These are phyloP conservation scores for Pleurotus ostreatus DNA, from an alignment of 768 basidiomycete species.

Conservation along the genomic window DNA sequence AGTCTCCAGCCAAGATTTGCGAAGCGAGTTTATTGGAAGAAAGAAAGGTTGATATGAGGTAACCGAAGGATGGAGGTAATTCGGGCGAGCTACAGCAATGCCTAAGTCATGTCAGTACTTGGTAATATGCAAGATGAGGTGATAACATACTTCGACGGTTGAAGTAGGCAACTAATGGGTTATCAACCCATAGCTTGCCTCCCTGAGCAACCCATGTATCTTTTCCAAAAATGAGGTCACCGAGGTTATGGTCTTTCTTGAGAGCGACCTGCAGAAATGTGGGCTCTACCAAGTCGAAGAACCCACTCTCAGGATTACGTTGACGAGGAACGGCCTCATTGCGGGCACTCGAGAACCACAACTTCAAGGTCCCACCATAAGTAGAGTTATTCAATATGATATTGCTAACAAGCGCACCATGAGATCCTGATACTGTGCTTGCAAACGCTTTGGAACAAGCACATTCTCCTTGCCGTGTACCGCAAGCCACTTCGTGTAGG, in stretches of 20 bases:
- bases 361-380: not conserved
- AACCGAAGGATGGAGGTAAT: not conserved
- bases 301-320: not conserved
- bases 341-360: not conserved
- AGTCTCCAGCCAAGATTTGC: not conserved
- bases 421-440: not conserved
- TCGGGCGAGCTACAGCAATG: not conserved
- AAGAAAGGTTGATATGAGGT: not conserved
- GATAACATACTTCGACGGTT: not conserved
- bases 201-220: not conserved
- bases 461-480: conserved; percentile 5
- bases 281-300: conserved; percentile 3
- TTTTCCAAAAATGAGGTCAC: not conserved
- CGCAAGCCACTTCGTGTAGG: conserved; percentile 4
- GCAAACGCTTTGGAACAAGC: not conserved
- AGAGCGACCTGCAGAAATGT: not conserved
- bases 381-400: not conserved
- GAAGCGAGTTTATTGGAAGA: not conserved
- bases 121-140: not conserved
- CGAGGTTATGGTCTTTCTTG: not conserved
- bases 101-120: not conserved
- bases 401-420: not conserved
- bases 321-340: not conserved
- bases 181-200: not conserved
- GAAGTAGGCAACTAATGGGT: not conserved